A percentile compares a stretch with the other conserved stretches of the same genome.
phyloP scores from a whole-genome alignment of 2,329 filamentous ascomycete genomes.

The Penicillium sp. region DNA sequence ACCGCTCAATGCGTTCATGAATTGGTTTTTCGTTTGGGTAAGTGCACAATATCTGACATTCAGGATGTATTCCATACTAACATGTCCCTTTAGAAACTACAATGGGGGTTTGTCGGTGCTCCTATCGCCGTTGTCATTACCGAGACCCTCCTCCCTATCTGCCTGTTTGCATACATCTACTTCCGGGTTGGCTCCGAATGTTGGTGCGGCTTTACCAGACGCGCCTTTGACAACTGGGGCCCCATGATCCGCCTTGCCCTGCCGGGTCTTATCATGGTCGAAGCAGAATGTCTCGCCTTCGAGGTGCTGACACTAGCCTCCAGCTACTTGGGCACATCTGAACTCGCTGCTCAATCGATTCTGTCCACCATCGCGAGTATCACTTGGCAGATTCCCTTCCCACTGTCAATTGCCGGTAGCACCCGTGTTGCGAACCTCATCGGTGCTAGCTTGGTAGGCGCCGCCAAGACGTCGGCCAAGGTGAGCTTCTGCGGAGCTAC shows the following conservation, averaged over 20 bases:
- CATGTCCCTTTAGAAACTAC: slow-evolving; percentile 50
- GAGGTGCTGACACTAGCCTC: slow-evolving; percentile 86
- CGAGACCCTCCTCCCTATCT: slow-evolving; percentile 73
- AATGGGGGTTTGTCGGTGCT: slow-evolving; percentile 76
- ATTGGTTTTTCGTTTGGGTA: slow-evolving; percentile 81
- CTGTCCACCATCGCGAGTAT: slow-evolving; percentile 78
- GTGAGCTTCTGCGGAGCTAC: slow-evolving; percentile 73
- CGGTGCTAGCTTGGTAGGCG: slow-evolving; percentile 79
- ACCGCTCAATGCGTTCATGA: slow-evolving; percentile 78
- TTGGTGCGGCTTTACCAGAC: slow-evolving; percentile 78
- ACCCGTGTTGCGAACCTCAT: slow-evolving; percentile 92
- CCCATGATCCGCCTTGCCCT: slow-evolving; percentile 87
- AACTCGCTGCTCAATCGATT: slow-evolving; percentile 87
- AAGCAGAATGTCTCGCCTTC: slow-evolving; percentile 92
- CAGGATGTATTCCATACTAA: background rate
- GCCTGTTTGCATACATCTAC: slow-evolving; percentile 76
- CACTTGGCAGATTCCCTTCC: slow-evolving; percentile 91
- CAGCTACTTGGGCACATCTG: slow-evolving; percentile 77
- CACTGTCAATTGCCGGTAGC: slow-evolving; percentile 83
- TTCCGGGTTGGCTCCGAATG: slow-evolving; percentile 75
- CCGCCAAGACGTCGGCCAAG: slow-evolving; percentile 79
- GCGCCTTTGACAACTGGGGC: slow-evolving; percentile 75
- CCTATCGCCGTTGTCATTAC: slow-evolving; percentile 78
- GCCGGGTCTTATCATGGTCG: slow-evolving; percentile 90
- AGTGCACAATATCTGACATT: slow-evolving; percentile 27